These are phyloP conservation scores for Aspergillus candidus DNA, from an alignment of 2,329 filamentous ascomycete genomes.

Conservation along the genomic window DNA sequence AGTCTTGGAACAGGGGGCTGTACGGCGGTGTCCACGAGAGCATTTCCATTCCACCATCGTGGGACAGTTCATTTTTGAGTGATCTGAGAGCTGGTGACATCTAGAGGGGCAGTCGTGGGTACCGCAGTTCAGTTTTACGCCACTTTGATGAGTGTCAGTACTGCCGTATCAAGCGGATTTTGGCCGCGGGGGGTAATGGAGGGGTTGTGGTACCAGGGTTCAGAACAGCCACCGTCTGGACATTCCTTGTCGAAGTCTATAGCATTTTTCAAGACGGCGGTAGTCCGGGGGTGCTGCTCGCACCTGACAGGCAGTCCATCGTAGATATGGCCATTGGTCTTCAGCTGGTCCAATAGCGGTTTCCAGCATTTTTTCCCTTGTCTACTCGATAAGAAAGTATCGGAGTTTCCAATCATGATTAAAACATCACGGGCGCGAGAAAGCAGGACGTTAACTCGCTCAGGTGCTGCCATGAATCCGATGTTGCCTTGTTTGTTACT, in stretches of 20 bases:
- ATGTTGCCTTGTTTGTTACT: slow-evolving; percentile 61
- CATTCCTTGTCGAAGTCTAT: slow-evolving; percentile 57
- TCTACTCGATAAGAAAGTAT: slow-evolving; percentile 57
- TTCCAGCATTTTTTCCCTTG: slow-evolving; percentile 56
- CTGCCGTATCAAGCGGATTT: neutral
- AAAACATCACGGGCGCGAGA: slow-evolving; percentile 60
- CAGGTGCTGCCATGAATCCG: slow-evolving; percentile 61
- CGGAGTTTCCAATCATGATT: slow-evolving; percentile 64
- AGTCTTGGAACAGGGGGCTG: slow-evolving; percentile 43
- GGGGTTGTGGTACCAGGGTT: slow-evolving; percentile 50
- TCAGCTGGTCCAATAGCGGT: slow-evolving; percentile 53
- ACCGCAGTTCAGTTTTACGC: slow-evolving; percentile 49
- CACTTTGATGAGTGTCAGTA: slow-evolving; percentile 25
- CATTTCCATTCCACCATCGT: slow-evolving; percentile 46
- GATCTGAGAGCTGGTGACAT: slow-evolving; percentile 59
- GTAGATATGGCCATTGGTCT: slow-evolving; percentile 47
- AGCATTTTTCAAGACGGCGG: slow-evolving; percentile 42
- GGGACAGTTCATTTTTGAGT: slow-evolving; percentile 49
- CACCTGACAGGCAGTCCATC: slow-evolving; percentile 58
- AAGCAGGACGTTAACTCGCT: slow-evolving; percentile 64
- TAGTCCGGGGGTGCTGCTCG: slow-evolving; percentile 51
- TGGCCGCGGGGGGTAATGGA: slow-evolving; percentile 5
- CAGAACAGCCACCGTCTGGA: slow-evolving; percentile 64
- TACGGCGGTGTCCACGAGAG: slow-evolving; percentile 45
- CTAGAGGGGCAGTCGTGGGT: slow-evolving; percentile 53